Evolutionary conservation across 2,329 filamentous ascomycete genomes (phyloP), one percentile per base, ranked within the genome.

Genomic region (Colletotrichum acutatum): DNA sequence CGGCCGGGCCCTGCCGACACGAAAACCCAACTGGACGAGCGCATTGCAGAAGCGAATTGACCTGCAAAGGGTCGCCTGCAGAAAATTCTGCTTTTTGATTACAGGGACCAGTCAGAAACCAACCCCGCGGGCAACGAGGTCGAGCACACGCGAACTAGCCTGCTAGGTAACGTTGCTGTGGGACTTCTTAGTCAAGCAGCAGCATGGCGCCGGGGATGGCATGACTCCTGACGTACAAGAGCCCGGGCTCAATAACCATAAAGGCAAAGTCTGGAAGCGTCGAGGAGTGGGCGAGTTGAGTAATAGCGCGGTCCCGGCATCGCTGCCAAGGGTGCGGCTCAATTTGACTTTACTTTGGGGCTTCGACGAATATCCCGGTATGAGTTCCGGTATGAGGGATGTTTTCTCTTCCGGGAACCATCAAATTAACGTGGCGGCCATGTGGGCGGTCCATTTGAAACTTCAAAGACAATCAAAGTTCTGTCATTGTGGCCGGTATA

Each of bases 391-490:
- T 8, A 57, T 28, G 2, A 42, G 19, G 11, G 6, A 30, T 32
- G 26, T 28, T 26, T 52, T n/a, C n/a, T 63, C 26, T 34, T 53
- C 22, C 42, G n/a, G 32, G 52, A 63, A n/a, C 19, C 54, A 37
- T 60, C 32, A 46, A 42, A 57, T 61, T 22, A 72, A 71, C 66
- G 66, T 70, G 66, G 71, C 54, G 34, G 30, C 71, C 66, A 72
- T 56, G 71, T 61, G n/a, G 11, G 26, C n/a, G 14, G 26, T 30
- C 26, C 24, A 2, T 8, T 11, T 22, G 37, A 7, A n/a, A 26
- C n/a, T n/a, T 14, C 1, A 37, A 8, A 12, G 6, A 19, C 14
- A 16, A 19, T 22, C 14, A 59, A 26, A 24, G n/a, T 37, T 24
- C 14, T 4, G n/a, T 1, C 8, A 30, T 24, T 59, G n/a, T 24